Base-by-base conservation (phyloP, 31 red algal species). In the Odonthalia washingtoniensis region DNA sequence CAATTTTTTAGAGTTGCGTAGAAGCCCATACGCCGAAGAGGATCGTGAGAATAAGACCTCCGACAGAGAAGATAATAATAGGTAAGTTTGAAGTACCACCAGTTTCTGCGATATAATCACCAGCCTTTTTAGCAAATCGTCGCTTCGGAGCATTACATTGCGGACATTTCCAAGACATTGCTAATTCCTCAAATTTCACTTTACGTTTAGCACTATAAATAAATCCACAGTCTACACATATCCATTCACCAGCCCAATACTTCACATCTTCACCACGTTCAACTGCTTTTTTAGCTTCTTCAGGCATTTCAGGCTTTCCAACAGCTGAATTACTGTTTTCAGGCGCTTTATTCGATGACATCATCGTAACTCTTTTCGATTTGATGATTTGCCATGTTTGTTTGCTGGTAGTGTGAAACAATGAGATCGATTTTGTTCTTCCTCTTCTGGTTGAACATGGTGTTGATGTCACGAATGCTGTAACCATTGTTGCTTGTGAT, bases 121-220 rank as follows among this genome's bases (percentile, higher is more conserved):
- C 96, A 4, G 87, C 90, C 85, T 98, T 98, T 42, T 93, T 93
- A n/a, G 90, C 93, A 78, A 98, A 98, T 42, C 96, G 68, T 16
- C 92, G 70, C 81, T 98, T 98, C 30, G 93, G 93, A 72, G 96
- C 92, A 28, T 92, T 84, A 87, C 96, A 98, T 74, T 95, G 89
- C 78, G 96, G 96, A 62, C 96, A 98, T 70, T 83, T 89, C 91
- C 90, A 97, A 5, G 88, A 83, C 16, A 64, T 70, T n/a, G 95
- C 90, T 35, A 97, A 80, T 44, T 90, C 83, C 73, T 97, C 95
- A 72, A 97, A 97, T 74, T 88, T 77, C 32, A 96, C 85, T 17
- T 72, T 78, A 9, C 90, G 90, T 35, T 53, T 72, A 32, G 87
- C 77, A 66, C 87, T 80, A 83, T 93, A 97, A 64, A 90, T 77